These are phyloP conservation scores for Komagataella mondaviorum DNA, from an alignment of 805 yeast genomes.

Conservation along the genomic window DNA sequence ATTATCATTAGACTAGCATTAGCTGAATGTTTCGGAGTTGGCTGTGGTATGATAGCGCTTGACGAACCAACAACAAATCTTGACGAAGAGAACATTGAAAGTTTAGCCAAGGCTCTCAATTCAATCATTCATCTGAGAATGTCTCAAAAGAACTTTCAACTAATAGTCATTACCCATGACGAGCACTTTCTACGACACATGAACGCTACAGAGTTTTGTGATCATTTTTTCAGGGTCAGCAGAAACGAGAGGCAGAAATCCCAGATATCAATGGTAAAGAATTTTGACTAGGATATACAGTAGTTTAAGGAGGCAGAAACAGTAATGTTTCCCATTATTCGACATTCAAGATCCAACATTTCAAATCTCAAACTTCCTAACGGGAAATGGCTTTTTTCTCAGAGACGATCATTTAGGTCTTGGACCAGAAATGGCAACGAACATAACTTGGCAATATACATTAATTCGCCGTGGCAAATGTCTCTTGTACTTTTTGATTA, in stretches of 20 bases:
- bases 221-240: conserved; percentile 70
- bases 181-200: conserved; percentile 78
- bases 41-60: conserved; percentile 89
- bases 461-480: conserved; percentile 59
- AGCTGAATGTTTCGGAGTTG: conserved; percentile 90
- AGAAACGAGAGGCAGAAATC: conserved; percentile 78
- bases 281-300: not conserved
- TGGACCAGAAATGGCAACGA: conserved; percentile 44
- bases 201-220: conserved; percentile 77
- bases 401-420: conserved; percentile 30
- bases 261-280: conserved; percentile 28
- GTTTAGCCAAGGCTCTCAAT: conserved; percentile 71
- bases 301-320: not conserved
- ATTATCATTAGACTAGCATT: conserved; percentile 83
- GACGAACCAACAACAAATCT: conserved; percentile 98
- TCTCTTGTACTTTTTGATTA: conserved; percentile 52
- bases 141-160: conserved; percentile 78
- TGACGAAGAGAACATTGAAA: conserved; percentile 79
- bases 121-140: conserved; percentile 64
- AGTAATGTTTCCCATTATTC: conserved; percentile 26
- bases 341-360: conserved; percentile 49
- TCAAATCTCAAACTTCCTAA: conserved; percentile 50
- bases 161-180: conserved; percentile 94
- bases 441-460: conserved; percentile 44
- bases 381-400: conserved; percentile 30